phyloP scores from a whole-genome alignment of 306 rosid species.

The Fragaria nilgerrensis region DNA sequence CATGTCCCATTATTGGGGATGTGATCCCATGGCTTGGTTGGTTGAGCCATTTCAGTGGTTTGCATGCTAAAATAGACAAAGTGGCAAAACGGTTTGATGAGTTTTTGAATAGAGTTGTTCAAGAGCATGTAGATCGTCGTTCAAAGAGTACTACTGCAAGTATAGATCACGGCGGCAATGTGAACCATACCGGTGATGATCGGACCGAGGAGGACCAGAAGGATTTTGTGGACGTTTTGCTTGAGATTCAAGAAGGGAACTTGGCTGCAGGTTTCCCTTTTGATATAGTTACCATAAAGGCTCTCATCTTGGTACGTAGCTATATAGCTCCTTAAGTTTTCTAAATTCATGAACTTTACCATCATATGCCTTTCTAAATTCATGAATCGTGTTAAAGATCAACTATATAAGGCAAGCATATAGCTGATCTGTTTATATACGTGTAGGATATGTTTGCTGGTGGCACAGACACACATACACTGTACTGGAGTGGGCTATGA shows the following conservation, averaged over 20 bases:
- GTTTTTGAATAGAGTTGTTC: constrained; percentile 37
- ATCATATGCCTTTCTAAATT: no score
- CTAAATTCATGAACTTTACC: no score
- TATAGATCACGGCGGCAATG: no score
- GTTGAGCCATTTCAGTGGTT: constrained; percentile 32
- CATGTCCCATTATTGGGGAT: constrained; percentile 28
- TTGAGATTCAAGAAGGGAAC: constrained; percentile 26
- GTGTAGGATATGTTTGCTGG: constrained; percentile 38
- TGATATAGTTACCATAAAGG: not conserved
- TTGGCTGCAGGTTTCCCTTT: not conserved
- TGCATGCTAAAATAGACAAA: constrained; percentile 29
- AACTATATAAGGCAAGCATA: no score
- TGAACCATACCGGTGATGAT: constrained; percentile 3
- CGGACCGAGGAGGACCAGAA: no score
- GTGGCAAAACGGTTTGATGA: constrained; percentile 41
- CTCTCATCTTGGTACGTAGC: not conserved
- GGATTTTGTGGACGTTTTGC: constrained; percentile 50
- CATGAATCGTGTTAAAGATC: no score
- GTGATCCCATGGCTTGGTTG: constrained; percentile 30
- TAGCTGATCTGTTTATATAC: no score
- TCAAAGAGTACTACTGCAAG: no score
- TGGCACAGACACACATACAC: constrained; percentile 47
- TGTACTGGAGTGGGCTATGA: constrained; percentile 48
- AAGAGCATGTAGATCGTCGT: constrained; percentile 31
- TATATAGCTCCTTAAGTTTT: not conserved